Percentiles rank a stretch among this genome's conserved stretches.
Evolutionary conservation across 306 rosid species (phyloP).

Genomic region (Castanea sativa): DNA sequence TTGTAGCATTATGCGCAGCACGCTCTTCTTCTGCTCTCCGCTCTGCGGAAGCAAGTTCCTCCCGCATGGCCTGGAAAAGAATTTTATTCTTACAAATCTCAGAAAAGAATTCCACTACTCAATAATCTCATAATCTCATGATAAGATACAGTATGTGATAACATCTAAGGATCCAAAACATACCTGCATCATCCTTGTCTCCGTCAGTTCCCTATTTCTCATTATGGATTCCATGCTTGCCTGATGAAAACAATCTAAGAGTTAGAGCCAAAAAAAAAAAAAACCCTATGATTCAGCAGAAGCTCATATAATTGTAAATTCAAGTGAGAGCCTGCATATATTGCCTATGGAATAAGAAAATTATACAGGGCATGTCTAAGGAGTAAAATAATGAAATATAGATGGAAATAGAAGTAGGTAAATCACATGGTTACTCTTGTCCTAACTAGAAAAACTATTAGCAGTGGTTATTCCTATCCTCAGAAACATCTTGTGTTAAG

Average conservation of each 20-base stretch:
- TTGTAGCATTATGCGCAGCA: conserved; percentile 85
- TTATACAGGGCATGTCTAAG: background rate
- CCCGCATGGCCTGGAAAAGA: conserved; percentile 70
- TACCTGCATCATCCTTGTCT: conserved; percentile 99
- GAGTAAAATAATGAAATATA: background rate
- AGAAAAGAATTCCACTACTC: background rate
- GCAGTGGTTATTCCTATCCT: background rate
- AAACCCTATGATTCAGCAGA: conserved; percentile 22
- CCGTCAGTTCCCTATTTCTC: conserved; percentile 91
- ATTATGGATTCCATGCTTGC: conserved; percentile 89
- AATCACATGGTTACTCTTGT: background rate
- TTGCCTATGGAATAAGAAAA: background rate
- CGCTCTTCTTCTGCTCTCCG: conserved; percentile 98
- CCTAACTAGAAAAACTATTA: background rate
- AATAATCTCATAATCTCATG: conserved; percentile 15
- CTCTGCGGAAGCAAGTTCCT: conserved; percentile 89
- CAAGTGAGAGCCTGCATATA: conserved; percentile 12
- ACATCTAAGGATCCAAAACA: conserved; percentile 2
- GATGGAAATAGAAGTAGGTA: background rate
- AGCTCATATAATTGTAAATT: conserved; percentile 16
- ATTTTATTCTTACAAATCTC: background rate
- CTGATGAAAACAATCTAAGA: conserved; percentile 39
- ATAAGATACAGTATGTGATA: conserved; percentile 8
- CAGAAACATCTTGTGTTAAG: no score
- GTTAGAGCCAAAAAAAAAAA: background rate